Evolutionary conservation across 176 grass and related monocot species (phyloP).

Genomic region (sorghum (Sorghum bicolor)): Sorghum_bicolor_NCBIv3 NC_012879.2:58520001-58520500

Average conservation of each 20-base stretch:
- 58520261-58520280: background rate
- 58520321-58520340: background rate
- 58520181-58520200: too few species aligned
- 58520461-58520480: background rate
- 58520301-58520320: background rate
- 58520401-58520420: background rate
- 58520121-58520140: too few species aligned
- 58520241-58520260: background rate
- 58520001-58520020: background rate
- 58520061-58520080: background rate
- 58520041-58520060: background rate
- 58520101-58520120: too few species aligned
- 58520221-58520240: too few species aligned
- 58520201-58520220: too few species aligned
- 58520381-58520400: slow-evolving; percentile 15
- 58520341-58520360: background rate
- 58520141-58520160: too few species aligned
- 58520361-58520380: slow-evolving; percentile 9
- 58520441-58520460: background rate
- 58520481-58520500: background rate
- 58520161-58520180: too few species aligned
- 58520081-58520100: background rate
- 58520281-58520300: background rate
- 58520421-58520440: slow-evolving; percentile 1
- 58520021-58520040: background rate